Evolutionary conservation across 805 yeast species (phyloP).

Genomic region (Candida awuae): DNA sequence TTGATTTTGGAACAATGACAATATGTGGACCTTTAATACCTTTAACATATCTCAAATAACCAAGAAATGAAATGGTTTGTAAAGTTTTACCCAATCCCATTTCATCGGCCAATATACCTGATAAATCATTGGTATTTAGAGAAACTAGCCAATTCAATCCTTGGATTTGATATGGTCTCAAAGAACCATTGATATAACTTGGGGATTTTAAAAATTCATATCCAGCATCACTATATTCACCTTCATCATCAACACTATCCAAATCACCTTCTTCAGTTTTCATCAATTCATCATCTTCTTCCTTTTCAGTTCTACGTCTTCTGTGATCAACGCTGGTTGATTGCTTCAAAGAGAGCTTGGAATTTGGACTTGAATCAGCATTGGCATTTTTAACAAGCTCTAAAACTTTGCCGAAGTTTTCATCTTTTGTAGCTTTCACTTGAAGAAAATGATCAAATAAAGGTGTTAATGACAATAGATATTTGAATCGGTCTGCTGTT

Average conservation of each 20-base stretch:
- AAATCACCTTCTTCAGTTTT: slow-evolving; percentile 38
- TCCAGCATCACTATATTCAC: slow-evolving; percentile 19
- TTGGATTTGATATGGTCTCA: slow-evolving; percentile 71
- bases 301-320: slow-evolving; percentile 65
- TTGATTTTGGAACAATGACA: slow-evolving; percentile 72
- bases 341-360: too few species aligned
- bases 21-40: slow-evolving; percentile 63
- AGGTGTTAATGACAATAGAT: slow-evolving; percentile 56
- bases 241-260: slow-evolving; percentile 14
- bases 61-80: slow-evolving; percentile 70
- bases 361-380: slow-evolving; percentile 9
- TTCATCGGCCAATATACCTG: slow-evolving; percentile 78
- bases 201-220: slow-evolving; percentile 48
- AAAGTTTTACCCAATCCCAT: slow-evolving; percentile 82
- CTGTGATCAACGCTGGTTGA: slow-evolving; percentile 29
- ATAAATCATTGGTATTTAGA: slow-evolving; percentile 55
- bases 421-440: slow-evolving; percentile 55
- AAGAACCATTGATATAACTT: slow-evolving; percentile 45
- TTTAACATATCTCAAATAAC: slow-evolving; percentile 58
- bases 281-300: slow-evolving; percentile 70
- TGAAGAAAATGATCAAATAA: slow-evolving; percentile 63
- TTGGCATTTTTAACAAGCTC: slow-evolving; percentile 27
- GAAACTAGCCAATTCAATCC: slow-evolving; percentile 76
- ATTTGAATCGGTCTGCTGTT: slow-evolving; percentile 59
- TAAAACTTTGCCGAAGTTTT: slow-evolving; percentile 45